Base-by-base conservation (phyloP, 2,329 filamentous ascomycete species). In the Rosellinia necatrix region DNA sequence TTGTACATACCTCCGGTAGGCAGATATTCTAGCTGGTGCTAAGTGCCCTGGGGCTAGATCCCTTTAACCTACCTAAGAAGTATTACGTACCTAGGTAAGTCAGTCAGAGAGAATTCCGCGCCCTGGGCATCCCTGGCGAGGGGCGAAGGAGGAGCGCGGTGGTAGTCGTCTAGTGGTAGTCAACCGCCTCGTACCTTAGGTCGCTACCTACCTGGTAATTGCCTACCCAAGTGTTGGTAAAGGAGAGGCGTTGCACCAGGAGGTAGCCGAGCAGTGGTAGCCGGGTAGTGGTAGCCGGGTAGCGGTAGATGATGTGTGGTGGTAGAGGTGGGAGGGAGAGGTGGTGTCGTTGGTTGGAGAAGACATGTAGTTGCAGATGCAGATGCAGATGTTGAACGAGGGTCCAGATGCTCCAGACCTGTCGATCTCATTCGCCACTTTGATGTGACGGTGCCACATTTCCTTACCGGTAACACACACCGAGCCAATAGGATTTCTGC, bases 371-470 rank as follows among this genome's bases (percentile, higher is more conserved):
- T 52, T 38, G 49, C 41, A 53, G 34, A 37, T 53, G 49, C 50
- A 44, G 40, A 29, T 47, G 56, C 47, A 32, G 41, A 27, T 19
- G 35, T 49, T 49, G 32, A 25, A n/a, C 30, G 49, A 35, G 50
- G 52, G 34, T 9, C 27, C 44, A 49, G 53, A 49, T 21, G 34
- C 32, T 35, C 38, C n/a, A 29, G 40, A 30, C 17, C 47, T 17
- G 46, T 30, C 46, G 27, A 46, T 56, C 48, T 35, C 25, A 58
- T 55, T 58, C 34, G 56, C 49, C 49, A 30, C 42, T 47, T 12
- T 8, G 37, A 43, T 53, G 55, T 51, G 59, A 56, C 56, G 48
- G 30, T 56, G 47, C 51, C 24, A 59, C 59, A 35, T 51, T 46
- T 21, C 47, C 22, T 37, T 54, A 37, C 57, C 53, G 53, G 58